Evolutionary conservation across 2,329 filamentous ascomycete genomes (phyloP).

Genomic region (Colletotrichum sp.): DNA sequence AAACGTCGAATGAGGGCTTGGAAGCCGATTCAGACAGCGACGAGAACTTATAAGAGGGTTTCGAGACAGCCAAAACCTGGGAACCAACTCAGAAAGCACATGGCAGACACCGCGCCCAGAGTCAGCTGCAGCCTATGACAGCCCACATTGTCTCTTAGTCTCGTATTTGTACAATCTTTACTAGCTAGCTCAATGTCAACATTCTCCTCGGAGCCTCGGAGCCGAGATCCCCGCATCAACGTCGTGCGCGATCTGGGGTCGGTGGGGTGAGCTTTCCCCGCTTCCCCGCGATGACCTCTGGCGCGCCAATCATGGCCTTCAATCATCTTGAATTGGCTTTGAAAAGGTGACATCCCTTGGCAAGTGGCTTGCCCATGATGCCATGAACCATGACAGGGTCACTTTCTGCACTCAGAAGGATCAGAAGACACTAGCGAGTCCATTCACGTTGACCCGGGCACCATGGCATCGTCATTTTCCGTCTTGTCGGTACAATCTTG

Average conservation of each 20-base stretch:
- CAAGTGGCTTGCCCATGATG: not conserved
- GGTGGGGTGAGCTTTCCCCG: not conserved
- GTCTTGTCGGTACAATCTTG: not conserved
- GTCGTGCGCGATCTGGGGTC: not conserved
- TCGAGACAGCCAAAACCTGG: not conserved
- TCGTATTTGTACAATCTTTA: not conserved
- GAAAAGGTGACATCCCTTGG: not conserved
- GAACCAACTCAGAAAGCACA: not conserved
- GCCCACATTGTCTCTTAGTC: not conserved
- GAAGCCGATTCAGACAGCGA: not conserved
- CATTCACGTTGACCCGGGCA: not conserved
- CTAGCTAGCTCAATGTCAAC: not conserved
- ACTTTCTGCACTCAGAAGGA: not conserved
- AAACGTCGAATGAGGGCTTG: rapidly evolving
- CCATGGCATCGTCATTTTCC: not conserved
- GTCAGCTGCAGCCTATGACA: not conserved
- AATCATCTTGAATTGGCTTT: not conserved
- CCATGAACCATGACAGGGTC: not conserved
- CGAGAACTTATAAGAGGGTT: not conserved
- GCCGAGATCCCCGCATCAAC: not conserved
- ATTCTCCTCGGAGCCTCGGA: not conserved
- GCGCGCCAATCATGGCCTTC: not conserved
- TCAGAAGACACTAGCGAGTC: not conserved
- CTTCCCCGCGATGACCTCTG: not conserved
- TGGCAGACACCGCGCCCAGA: not conserved